phyloP scores from a whole-genome alignment of 2,329 filamentous ascomycete species.

The Ambrosiella cleistominuta region DNA sequence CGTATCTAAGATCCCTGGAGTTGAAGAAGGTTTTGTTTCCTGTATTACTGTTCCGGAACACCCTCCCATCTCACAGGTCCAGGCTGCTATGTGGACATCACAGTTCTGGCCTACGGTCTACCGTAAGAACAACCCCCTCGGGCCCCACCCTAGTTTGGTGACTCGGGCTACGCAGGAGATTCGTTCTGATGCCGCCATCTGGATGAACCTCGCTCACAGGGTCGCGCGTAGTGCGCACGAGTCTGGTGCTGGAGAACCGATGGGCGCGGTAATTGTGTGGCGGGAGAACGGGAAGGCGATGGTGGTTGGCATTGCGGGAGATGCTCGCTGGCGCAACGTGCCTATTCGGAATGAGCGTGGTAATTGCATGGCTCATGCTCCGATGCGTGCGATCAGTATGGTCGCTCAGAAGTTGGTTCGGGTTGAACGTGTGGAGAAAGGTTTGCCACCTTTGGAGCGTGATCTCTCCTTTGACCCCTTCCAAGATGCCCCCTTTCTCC shows the following conservation, averaged over 20 bases:
- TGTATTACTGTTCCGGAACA: conserved; percentile 53
- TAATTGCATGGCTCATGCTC: conserved; percentile 64
- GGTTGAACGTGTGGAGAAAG: conserved; percentile 30
- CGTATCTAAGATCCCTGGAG: conserved; percentile 17
- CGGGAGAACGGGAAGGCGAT: conserved; percentile 33
- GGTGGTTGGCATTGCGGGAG: conserved; percentile 56
- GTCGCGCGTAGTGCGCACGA: conserved; percentile 42
- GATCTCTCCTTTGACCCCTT: conserved; percentile 44
- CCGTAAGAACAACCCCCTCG: conserved; percentile 72
- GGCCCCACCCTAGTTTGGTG: conserved; percentile 62
- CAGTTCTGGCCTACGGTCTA: conserved; percentile 76
- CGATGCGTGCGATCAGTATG: conserved; percentile 67
- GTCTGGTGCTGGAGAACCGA: conserved; percentile 44
- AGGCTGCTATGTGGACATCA: conserved; percentile 56
- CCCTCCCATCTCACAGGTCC: conserved; percentile 56
- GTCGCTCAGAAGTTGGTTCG: conserved; percentile 51
- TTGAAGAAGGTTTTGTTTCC: conserved; percentile 39
- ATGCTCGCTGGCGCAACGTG: conserved; percentile 52
- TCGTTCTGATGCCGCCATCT: conserved; percentile 41
- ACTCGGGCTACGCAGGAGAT: conserved; percentile 53
- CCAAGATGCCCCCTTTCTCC: conserved; percentile 49
- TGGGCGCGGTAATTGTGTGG: conserved; percentile 63
- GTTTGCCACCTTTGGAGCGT: conserved; percentile 20
- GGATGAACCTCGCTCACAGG: conserved; percentile 48
- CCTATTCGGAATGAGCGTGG: conserved; percentile 30